phyloP scores from a whole-genome alignment of 2,329 filamentous ascomycete genomes.

The Monilinia fructigena region DNA sequence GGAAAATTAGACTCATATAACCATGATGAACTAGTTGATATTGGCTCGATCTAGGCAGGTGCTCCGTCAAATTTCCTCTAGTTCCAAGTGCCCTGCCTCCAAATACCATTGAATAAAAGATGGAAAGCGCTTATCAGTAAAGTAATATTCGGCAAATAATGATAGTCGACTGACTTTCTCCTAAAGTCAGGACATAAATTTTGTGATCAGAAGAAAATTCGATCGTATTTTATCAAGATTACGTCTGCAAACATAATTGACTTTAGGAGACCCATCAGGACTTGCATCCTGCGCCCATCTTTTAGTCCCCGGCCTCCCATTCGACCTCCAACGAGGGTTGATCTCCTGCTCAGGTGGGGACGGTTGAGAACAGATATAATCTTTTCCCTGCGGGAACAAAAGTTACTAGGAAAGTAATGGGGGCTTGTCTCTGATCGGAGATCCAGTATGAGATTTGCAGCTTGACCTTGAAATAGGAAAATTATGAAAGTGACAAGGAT shows the following conservation, averaged over 20 bases:
- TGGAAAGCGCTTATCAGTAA: slow-evolving; percentile 1
- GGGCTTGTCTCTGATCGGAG: background rate
- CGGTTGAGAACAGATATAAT: slow-evolving; percentile 11
- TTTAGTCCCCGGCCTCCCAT: background rate
- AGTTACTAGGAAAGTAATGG: background rate
- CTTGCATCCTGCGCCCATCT: background rate
- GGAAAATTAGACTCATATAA: background rate
- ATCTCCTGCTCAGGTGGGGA: slow-evolving; percentile 9
- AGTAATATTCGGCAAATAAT: background rate
- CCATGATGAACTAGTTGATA: background rate
- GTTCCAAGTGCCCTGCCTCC: background rate
- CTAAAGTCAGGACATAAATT: background rate
- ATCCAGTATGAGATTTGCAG: background rate
- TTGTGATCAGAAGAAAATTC: background rate
- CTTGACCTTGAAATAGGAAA: background rate
- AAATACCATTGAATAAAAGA: background rate
- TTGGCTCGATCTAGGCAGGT: background rate
- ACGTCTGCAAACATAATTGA: background rate
- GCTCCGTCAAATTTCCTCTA: background rate
- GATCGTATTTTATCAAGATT: background rate
- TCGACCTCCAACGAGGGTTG: background rate
- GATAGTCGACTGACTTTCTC: background rate
- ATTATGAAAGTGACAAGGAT: background rate
- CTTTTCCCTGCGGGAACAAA: slow-evolving; percentile 14
- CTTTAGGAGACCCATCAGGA: background rate